Conservation (phyloP, 1,284 basidiomycete genomes). For the Cystobasidium sp. region DNA sequence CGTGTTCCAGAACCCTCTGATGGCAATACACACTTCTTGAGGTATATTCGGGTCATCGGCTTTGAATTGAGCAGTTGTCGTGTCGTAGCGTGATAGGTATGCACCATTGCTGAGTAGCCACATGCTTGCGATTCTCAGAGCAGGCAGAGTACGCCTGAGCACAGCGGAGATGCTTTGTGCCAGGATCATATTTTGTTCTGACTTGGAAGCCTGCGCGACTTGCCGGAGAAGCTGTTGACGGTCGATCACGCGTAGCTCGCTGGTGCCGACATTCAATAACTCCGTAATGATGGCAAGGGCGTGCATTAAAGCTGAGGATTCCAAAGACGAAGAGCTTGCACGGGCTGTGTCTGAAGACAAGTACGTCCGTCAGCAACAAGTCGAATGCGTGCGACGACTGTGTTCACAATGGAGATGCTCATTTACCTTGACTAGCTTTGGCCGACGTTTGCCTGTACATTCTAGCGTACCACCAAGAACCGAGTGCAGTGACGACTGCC, state of each 20-base stretch:
- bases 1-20: constrained; percentile 69
- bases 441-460: constrained; percentile 60
- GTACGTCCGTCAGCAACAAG: neutral
- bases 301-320: constrained; percentile 27
- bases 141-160: constrained; percentile 82
- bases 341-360: constrained; percentile 6
- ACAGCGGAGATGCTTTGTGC: constrained; percentile 79
- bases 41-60: constrained; percentile 43
- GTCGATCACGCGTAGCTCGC: constrained; percentile 15
- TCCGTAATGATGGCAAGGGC: constrained; percentile 31
- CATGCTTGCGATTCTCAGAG: constrained; percentile 82
- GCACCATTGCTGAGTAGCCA: constrained; percentile 82
- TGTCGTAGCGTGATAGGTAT: constrained; percentile 62
- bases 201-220: constrained; percentile 11
- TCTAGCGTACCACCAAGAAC: constrained; percentile 78
- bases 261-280: constrained; percentile 17
- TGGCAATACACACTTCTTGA: constrained; percentile 22
- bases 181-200: constrained; percentile 29
- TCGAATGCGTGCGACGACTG: neutral
- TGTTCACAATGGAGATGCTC: constrained; percentile 61
- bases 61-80: constrained; percentile 41
- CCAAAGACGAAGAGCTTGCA: constrained; percentile 28
- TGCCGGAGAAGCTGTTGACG: neutral
- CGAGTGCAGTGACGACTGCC: constrained; percentile 73
- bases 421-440: constrained; percentile 64